Base-by-base conservation (phyloP, 768 basidiomycete species). In the Lactarius quietus region DNA sequence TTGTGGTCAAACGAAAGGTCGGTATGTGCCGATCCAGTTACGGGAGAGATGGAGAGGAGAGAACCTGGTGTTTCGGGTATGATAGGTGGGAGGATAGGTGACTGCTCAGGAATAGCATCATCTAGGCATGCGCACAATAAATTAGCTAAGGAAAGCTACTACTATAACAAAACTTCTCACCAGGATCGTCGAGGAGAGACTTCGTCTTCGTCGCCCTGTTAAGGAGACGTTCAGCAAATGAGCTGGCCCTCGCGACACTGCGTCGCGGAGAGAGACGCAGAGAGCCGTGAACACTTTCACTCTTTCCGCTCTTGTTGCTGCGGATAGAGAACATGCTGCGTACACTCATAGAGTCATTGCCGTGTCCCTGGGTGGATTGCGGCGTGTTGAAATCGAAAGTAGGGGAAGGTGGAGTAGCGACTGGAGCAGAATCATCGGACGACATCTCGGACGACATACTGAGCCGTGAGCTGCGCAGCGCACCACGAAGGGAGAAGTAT, bases 391-490 rank as follows among this genome's bases (percentile, higher is more conserved):
- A 43, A 52, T 66, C 62, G 59, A 57, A 77, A 17, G 65, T 77
- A 57, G 69, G 67, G 23, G 65, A 86, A 78, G 86, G 81, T 33
- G 88, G 88, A 23, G 85, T 87, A 7, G 80, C 75, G n/a, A 86
- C 80, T 26, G 81, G 76, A 36, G 80, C 80, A 29, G 86, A 88
- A 69, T 89, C 88, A 68, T 90, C 88, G 7, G 86, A 87, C 0
- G 87, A 89, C 61, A 86, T 74, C 68, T 85, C 83, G 2, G 85
- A 86, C 1, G 82, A 83, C 26, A 83, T 77, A 70, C 89, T 91
- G 39, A 84, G 76, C 18, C 89, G 81, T 28, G 82, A 78, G 2
- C 78, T 73, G 62, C 78, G 73, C 10, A 78, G 77, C 5, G 82
- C 75, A 74, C 79, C 8, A 81, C 81, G 57, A 82, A 77, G 51